Base-by-base conservation (phyloP, 2,329 filamentous ascomycete species). In the Xylariaceae sp. region DNA sequence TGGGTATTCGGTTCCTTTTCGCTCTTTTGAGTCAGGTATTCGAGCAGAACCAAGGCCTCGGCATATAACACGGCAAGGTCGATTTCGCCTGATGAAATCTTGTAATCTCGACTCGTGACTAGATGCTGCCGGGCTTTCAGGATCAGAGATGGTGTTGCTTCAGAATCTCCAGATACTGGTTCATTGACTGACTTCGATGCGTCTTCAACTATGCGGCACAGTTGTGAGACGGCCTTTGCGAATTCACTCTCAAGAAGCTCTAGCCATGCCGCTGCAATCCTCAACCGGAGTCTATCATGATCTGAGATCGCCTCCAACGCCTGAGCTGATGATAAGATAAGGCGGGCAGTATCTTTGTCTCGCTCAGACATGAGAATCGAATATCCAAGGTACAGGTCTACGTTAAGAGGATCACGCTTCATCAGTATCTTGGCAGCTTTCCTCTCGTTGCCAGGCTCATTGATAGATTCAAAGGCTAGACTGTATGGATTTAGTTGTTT, bases 361-460 rank as follows among this genome's bases (percentile, higher is more conserved):
- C 80, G 80, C 1, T 77, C 76, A 64, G 75, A 79, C 72, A 96
- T 90, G 2, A 91, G 83, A 11, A 90, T 74, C 0, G 88, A 90
- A 69, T 93, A 96, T 0, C 86, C 84, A 65, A 91, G 88, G 73
- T 95, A 97, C 0, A 97, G 76, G 11, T 79, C 76, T 2, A 89
- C 71, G 66, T 85, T 88, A 0, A 83, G 78, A 0, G 86, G 78
- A 57, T 84, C 82, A 52, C 79, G 80, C 69, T 89, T 93, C n/a
- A 97, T 74, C 0, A 96, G 76, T 5, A 75, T 74, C 68, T 90
- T 96, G 0, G 90, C 89, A 5, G 81, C 77, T 69, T 90, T 95
- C 65, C 83, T 87, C 30, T 85, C 83, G 1, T 74, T 77, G 0
- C 72, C 69, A 0, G 81, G 76, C 49, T 86, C 81, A 58, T 82